Base-by-base conservation (phyloP, 164 flowering plant species). In the Hamamelis virginiana region DNA sequence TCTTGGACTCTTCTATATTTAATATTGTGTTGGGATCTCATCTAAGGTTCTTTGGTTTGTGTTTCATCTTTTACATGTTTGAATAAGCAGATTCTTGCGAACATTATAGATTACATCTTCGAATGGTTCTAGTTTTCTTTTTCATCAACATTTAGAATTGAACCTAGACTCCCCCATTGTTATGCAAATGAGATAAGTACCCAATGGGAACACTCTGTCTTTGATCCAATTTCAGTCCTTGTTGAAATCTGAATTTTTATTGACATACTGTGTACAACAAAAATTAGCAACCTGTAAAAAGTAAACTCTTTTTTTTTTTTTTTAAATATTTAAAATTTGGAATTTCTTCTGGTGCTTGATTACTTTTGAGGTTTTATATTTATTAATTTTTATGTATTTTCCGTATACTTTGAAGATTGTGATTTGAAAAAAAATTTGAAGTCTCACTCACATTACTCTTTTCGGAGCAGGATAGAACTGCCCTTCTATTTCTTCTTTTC, bases 381-480 rank as follows among this genome's bases (percentile, higher is more conserved):
- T n/a, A 28, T 28, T 9, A 4, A n/a, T 18, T 47, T 48, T 65
- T 16, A 11, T 26, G 21, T 15, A 43, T 58, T 65, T 26, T 47
- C 22, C 19, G 21, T 28, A 18, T 26, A 5, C 51, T 27, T 64
- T 9, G 9, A 26, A 18, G 51, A 47, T 15, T 48, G 28, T 65
- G 44, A 22, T 1, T 9, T 65, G 53, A 48, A n/a, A 19, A 51
- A 47, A 25, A 6, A 22, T 25, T 59, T 66, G 15, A 52, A 46
- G 11, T 58, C 27, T 73, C 52, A 26, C 63, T 50, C 22, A 47
- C 56, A 5, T 2, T 52, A 33, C 10, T 63, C 55, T 65, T 67
- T 62, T 57, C 56, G 51, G 74, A 67, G 71, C 94, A 95, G 98
- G 99, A 95, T 74, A 85, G 88, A 76, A 92, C 95, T 21, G 94